These are phyloP conservation scores for Fusarium pseudocircinatum DNA, from an alignment of 2,329 filamentous ascomycete species.

Conservation along the genomic window DNA sequence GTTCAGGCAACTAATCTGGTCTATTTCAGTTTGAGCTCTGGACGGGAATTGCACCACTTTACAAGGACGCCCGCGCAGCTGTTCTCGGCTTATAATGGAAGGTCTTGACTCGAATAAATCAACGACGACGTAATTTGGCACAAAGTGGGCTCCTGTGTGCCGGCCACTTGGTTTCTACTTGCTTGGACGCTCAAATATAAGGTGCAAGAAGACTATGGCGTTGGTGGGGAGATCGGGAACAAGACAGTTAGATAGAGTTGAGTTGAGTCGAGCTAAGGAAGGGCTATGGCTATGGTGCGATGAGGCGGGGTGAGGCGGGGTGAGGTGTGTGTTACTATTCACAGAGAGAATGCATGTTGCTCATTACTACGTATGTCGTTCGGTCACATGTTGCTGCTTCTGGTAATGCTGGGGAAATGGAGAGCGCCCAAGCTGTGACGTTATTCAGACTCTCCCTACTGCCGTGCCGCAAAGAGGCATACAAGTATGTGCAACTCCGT, in stretches of 20 bases:
- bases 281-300: not conserved
- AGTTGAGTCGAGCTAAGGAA: not conserved
- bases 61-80: constrained; percentile 71
- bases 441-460: constrained; percentile 13
- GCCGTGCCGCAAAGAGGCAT: constrained; percentile 12
- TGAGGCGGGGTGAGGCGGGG: not conserved
- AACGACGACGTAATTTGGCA: not conserved
- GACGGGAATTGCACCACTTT: constrained; percentile 82
- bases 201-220: constrained; percentile 7
- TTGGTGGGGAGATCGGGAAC: constrained; percentile 13
- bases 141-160: not conserved
- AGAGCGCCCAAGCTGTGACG: constrained; percentile 17
- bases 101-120: not conserved
- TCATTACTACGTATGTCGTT: not conserved
- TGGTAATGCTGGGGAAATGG: constrained; percentile 10
- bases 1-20: constrained; percentile 29
- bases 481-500: not conserved
- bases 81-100: constrained; percentile 54
- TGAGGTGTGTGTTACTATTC: not conserved
- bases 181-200: not conserved
- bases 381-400: constrained; percentile 5
- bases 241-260: not conserved
- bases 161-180: not conserved
- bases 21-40: constrained; percentile 75
- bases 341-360: not conserved